phyloP scores from a whole-genome alignment of 805 yeast genomes.

The Hanseniaspora occidentalis region DNA sequence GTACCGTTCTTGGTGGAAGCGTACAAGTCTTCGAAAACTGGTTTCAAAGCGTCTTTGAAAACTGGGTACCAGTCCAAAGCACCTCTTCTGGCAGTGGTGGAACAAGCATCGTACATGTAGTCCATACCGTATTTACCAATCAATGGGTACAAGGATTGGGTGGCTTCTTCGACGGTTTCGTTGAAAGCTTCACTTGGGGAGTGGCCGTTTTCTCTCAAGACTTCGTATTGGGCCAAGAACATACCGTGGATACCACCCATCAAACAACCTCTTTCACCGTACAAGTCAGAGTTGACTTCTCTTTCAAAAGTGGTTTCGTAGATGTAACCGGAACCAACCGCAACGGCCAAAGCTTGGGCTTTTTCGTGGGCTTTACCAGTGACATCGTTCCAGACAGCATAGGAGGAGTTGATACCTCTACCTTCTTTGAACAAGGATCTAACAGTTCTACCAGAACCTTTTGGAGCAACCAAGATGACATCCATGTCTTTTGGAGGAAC shows the following conservation, averaged over 20 bases:
- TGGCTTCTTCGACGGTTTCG: slow-evolving; percentile 99
- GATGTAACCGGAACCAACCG: slow-evolving; percentile 99
- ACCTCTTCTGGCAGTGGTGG: slow-evolving; percentile 99
- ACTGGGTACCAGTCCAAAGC: slow-evolving; percentile 99
- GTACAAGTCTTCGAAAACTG: slow-evolving; percentile 94
- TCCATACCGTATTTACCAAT: slow-evolving; percentile 99
- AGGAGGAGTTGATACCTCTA: slow-evolving; percentile 99
- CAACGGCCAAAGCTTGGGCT: slow-evolving; percentile 96
- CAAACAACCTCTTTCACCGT: slow-evolving; percentile 99
- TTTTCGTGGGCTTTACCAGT: slow-evolving; percentile 98
- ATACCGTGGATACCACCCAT: slow-evolving; percentile 99
- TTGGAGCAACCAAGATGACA: slow-evolving; percentile 98
- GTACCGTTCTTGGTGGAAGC: slow-evolving; percentile 90
- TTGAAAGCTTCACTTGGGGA: slow-evolving; percentile 99
- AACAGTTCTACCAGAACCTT: slow-evolving; percentile 99
- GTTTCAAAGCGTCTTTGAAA: slow-evolving; percentile 97
- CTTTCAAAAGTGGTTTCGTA: slow-evolving; percentile 99
- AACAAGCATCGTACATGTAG: slow-evolving; percentile 99
- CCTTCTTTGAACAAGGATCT: slow-evolving; percentile 99
- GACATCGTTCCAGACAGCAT: slow-evolving; percentile 99
- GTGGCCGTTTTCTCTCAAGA: slow-evolving; percentile 98
- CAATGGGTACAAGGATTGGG: slow-evolving; percentile 98
- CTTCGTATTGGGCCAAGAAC: slow-evolving; percentile 99
- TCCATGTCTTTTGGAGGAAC: slow-evolving; percentile 91
- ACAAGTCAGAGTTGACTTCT: slow-evolving; percentile 97